Conservation (phyloP, 2,329 filamentous ascomycete species). For the Calonectria henricotiae region DNA sequence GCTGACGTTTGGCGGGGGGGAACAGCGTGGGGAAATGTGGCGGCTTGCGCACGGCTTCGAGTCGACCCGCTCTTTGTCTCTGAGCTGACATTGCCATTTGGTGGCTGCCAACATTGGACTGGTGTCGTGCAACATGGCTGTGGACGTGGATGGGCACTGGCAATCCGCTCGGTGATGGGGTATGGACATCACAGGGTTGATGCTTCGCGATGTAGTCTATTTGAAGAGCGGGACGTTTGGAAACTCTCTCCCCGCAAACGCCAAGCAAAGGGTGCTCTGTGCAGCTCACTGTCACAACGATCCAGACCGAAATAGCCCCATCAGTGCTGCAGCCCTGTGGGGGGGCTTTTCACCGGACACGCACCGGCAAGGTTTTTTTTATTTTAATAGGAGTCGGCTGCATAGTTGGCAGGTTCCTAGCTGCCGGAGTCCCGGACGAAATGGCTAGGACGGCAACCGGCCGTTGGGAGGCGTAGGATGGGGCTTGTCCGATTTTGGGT, state of each 20-base stretch:
- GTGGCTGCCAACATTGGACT: neutral
- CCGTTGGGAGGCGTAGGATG: neutral
- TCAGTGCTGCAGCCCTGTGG: conserved; percentile 38
- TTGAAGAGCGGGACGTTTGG: conserved; percentile 22
- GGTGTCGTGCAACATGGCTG: conserved; percentile 3
- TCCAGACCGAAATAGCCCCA: conserved; percentile 14
- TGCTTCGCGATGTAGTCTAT: conserved; percentile 2
- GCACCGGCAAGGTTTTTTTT: neutral
- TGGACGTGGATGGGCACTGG: neutral
- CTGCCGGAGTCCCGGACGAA: conserved; percentile 18
- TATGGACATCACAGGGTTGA: conserved; percentile 1
- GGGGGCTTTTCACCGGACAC: conserved; percentile 1
- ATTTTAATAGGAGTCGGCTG: conserved; percentile 4
- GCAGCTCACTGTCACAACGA: neutral
- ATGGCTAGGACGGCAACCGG: neutral
- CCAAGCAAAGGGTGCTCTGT: conserved; percentile 26
- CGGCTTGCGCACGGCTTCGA: conserved; percentile 13
- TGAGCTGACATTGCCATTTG: conserved; percentile 3
- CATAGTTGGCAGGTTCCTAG: conserved; percentile 16
- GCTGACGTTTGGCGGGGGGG: conserved; percentile 21
- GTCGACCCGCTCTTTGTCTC: conserved; percentile 9
- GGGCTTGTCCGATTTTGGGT: conserved; percentile 7
- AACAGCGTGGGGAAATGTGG: conserved; percentile 31
- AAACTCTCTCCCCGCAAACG: conserved; percentile 23
- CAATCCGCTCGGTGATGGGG: neutral